phyloP scores from a whole-genome alignment of 768 basidiomycete species.

The Calvatia gigantea region DNA sequence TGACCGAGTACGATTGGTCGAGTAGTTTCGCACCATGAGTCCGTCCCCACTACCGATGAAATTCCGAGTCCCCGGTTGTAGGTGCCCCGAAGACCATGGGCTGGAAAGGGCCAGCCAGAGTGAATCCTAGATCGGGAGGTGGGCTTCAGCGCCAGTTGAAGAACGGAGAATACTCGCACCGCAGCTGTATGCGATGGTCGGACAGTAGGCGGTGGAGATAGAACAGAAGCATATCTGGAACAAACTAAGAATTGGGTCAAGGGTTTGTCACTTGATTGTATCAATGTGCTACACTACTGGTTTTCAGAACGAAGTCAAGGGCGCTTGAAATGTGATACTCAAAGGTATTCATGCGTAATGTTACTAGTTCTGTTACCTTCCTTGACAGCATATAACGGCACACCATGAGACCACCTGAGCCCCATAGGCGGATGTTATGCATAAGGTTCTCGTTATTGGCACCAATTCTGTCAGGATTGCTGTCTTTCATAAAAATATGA shows the following conservation, averaged over 20 bases:
- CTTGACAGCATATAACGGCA: too few relatives aligned
- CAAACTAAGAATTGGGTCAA: background rate
- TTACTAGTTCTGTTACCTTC: too few relatives aligned
- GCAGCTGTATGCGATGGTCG: background rate
- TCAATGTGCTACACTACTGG: background rate
- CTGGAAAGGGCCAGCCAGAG: too few relatives aligned
- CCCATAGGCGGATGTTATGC: too few relatives aligned
- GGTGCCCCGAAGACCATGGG: background rate
- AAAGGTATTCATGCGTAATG: too few relatives aligned
- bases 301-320: background rate
- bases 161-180: conserved; percentile 2
- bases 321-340: too few relatives aligned
- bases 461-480: too few relatives aligned
- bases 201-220: background rate
- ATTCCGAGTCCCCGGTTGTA: conserved; percentile 2
- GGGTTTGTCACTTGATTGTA: conserved; percentile 4
- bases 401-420: too few relatives aligned
- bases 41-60: background rate
- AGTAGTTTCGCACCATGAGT: background rate
- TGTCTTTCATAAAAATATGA: too few relatives aligned
- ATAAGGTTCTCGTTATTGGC: too few relatives aligned
- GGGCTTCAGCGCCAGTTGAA: background rate
- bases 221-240: background rate
- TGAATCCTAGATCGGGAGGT: too few relatives aligned
- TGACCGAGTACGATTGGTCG: background rate